Evolutionary conservation across 1,139 yeast genomes (phyloP).

Genomic region (Suhomyces atakaporum): DNA sequence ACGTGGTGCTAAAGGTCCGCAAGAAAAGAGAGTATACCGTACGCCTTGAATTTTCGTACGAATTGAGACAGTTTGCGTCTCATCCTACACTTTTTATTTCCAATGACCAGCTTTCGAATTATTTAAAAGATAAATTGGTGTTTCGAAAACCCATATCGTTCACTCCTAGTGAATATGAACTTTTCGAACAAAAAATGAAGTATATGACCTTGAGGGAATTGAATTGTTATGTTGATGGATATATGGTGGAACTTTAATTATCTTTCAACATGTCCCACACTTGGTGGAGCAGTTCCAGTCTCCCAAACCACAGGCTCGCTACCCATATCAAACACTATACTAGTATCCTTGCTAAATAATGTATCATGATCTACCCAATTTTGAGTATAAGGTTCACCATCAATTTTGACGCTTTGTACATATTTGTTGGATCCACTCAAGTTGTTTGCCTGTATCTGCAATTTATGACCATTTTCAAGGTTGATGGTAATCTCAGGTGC

Average conservation of each 20-base stretch:
- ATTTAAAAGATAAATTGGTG: slow-evolving; percentile 11
- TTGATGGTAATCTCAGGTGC: slow-evolving; percentile 25
- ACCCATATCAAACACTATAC: slow-evolving; percentile 28
- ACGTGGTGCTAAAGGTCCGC: slow-evolving; percentile 5
- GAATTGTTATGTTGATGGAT: slow-evolving; percentile 14
- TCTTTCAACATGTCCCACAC: slow-evolving; percentile 27
- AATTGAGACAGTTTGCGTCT: slow-evolving; percentile 1
- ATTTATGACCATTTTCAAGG: slow-evolving; percentile 27
- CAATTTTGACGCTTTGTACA: slow-evolving; percentile 30
- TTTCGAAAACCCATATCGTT: slow-evolving; percentile 6
- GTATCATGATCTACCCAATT: slow-evolving; percentile 39
- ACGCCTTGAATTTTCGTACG: slow-evolving; percentile 7
- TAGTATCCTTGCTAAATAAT: slow-evolving; percentile 31
- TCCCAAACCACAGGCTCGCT: slow-evolving; percentile 30
- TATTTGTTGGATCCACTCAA: slow-evolving; percentile 24
- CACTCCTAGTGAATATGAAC: slow-evolving; percentile 2
- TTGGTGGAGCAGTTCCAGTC: slow-evolving; percentile 24
- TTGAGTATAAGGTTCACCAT: slow-evolving; percentile 28
- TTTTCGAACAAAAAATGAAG: slow-evolving; percentile 10
- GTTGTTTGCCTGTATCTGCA: slow-evolving; percentile 29
- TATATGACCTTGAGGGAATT: slow-evolving; percentile 8
- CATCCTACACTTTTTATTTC: slow-evolving; percentile 10
- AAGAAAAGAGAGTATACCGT: slow-evolving; percentile 1
- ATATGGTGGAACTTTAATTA: slow-evolving; percentile 10
- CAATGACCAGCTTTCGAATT: slow-evolving; percentile 13